Evolutionary conservation across 352 stramenopile species (phyloP), one percentile per base, ranked within the genome.

Genomic region (Sclerospora graminicola): DNA sequence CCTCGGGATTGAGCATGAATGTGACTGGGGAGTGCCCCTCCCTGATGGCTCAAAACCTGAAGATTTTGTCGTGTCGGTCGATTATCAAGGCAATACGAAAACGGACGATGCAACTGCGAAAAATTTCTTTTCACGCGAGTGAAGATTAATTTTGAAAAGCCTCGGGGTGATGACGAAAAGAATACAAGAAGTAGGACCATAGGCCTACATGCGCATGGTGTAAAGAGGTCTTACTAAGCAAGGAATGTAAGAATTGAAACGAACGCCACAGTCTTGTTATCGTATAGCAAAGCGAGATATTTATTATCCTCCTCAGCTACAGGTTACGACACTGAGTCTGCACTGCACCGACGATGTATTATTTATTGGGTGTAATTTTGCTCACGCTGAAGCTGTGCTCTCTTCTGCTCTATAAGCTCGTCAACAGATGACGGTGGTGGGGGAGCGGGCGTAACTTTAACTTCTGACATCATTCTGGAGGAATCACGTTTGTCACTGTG

Each of bases 1-100:
- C 56, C 53, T 95, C 32, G 80, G 73, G 27, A 94, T 95, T 41
- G 85, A 95, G 55, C 51, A 78, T 44, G 81, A 90, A 50, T 94
- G 82, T 30, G 81, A 90, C 70, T 94, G 82, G 82, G 82, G 82
- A 20, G 81, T 94, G 9, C 82, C 82, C 2, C 74, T 94, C 15
- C 69, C 80, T 9, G 74, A 88, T 38, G 76, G 80, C 34, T 85
- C 76, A 8, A 84, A 88, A 55, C 80, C 80, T 1, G 19, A 48
- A 14, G 58, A 68, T 45, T 68, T 68, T 44, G 56, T 56, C 35
- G 36, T 68, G 21, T 56, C 52, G 8, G 31, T 60, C 26, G 58
- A 68, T 33, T 64, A 55, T 27, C 40, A 61, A 41, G 45, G 45
- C 32, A 51, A 67, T 14, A 21, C 50, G 15, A 33, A 44, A n/a